These are phyloP conservation scores for Misopates orontium DNA, from an alignment of 257 asterid species.

Conservation along the genomic window DNA sequence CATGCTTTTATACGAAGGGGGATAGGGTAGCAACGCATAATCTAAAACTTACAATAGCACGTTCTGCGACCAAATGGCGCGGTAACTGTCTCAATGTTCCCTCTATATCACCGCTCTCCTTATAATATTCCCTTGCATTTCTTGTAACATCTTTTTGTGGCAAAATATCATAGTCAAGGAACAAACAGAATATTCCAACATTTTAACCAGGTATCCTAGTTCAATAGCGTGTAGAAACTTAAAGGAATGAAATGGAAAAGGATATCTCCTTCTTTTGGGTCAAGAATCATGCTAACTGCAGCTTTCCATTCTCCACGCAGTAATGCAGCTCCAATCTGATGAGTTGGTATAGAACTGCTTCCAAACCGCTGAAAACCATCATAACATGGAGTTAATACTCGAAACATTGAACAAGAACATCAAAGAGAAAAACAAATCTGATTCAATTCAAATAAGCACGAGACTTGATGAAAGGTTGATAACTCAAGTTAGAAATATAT, in stretches of 20 bases:
- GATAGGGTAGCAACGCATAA: slow-evolving; percentile 12
- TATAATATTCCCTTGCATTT: slow-evolving; percentile 69
- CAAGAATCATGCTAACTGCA: slow-evolving; percentile 80
- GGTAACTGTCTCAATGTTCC: slow-evolving; percentile 91
- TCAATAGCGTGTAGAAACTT: slow-evolving; percentile 18
- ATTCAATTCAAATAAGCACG: slow-evolving; percentile 19
- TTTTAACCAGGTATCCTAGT: slow-evolving; percentile 21
- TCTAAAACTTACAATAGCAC: slow-evolving; percentile 67
- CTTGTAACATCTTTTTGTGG: slow-evolving; percentile 72
- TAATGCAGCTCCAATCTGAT: slow-evolving; percentile 84
- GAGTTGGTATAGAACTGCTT: slow-evolving; percentile 91
- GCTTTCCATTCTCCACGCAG: slow-evolving; percentile 93
- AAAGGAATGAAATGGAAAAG: slow-evolving; percentile 40
- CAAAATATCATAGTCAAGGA: slow-evolving; percentile 52
- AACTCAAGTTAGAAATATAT: too few relatives aligned
- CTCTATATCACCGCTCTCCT: slow-evolving; percentile 75
- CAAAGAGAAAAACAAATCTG: not conserved
- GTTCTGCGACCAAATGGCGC: slow-evolving; percentile 85
- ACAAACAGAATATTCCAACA: slow-evolving; percentile 22
- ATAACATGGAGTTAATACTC: slow-evolving; percentile 18
- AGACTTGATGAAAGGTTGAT: not conserved
- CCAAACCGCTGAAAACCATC: slow-evolving; percentile 81
- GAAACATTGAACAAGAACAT: not conserved
- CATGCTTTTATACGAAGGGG: not conserved
- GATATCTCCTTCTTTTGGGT: slow-evolving; percentile 99